phyloP scores from a whole-genome alignment of 2,329 filamentous ascomycete genomes.

The Pseudonectria foliicola region DNA sequence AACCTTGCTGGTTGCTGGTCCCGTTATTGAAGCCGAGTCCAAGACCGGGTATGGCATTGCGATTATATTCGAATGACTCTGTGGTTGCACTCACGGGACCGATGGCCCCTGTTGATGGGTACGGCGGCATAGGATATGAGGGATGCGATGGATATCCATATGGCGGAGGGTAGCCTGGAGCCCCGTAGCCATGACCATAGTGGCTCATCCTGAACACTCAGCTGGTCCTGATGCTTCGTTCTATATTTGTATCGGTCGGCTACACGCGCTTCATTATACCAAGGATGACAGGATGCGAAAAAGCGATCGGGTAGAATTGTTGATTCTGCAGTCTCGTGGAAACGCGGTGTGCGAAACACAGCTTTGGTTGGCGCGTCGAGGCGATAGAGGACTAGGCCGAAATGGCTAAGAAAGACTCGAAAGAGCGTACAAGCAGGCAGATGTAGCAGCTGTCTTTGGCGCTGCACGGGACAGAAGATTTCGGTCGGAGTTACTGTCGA shows the following conservation, averaged over 20 bases:
- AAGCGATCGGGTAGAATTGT: too few species aligned
- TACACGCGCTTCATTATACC: slow-evolving; percentile 3
- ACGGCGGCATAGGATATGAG: slow-evolving; percentile 6
- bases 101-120: slow-evolving; percentile 5
- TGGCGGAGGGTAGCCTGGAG: slow-evolving; percentile 16
- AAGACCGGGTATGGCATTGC: slow-evolving; percentile 28
- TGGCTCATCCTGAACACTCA: slow-evolving; percentile 21
- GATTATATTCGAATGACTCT: slow-evolving; percentile 19
- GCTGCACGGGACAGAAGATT: too few species aligned
- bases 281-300: too few species aligned
- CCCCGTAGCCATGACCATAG: slow-evolving; percentile 20
- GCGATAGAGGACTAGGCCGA: too few species aligned
- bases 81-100: slow-evolving; percentile 6
- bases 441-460: too few species aligned
- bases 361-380: too few species aligned
- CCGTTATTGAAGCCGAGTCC: slow-evolving; percentile 19
- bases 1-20: slow-evolving; percentile 11
- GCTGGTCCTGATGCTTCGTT: not conserved
- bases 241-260: too few species aligned
- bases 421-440: too few species aligned
- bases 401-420: too few species aligned
- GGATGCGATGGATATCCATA: slow-evolving; percentile 13
- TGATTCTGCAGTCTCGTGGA: too few species aligned
- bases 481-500: too few species aligned
- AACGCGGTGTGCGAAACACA: too few species aligned